phyloP scores from a whole-genome alignment of 2,329 filamentous ascomycete species.

The Cladosporium colombiae region DNA sequence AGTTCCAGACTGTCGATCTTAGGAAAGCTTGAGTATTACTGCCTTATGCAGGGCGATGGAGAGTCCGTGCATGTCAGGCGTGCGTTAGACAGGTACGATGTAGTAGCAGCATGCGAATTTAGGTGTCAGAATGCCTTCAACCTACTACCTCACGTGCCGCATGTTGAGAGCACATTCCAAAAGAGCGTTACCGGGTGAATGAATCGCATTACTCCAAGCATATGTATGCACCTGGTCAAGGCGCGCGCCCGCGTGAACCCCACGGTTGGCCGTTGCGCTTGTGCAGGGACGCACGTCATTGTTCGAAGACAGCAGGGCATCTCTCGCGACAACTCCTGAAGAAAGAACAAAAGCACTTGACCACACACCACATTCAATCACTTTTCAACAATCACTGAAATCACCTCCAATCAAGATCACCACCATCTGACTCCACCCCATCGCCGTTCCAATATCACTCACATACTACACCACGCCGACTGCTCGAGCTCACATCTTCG shows the following conservation, averaged over 20 bases:
- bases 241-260: background rate
- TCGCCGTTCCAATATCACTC: background rate
- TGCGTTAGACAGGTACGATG: background rate
- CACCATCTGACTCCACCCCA: background rate
- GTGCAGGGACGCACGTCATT: conserved; percentile 11
- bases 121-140: background rate
- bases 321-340: conserved; percentile 3
- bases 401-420: background rate
- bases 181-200: background rate
- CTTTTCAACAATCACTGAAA: background rate
- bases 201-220: background rate
- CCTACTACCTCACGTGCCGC: background rate
- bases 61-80: background rate
- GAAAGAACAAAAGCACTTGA: background rate
- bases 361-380: background rate
- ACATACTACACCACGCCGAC: background rate
- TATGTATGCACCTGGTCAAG: no score
- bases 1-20: conserved; percentile 68
- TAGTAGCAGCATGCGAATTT: background rate
- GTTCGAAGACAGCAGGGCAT: background rate
- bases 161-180: background rate
- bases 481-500: background rate
- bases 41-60: background rate
- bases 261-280: conserved; percentile 3
- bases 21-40: conserved; percentile 32